Percentiles rank a stretch among this genome's conserved stretches.
phyloP scores from a whole-genome alignment of 2,329 filamentous ascomycete species.

The Diaporthe citri region DNA sequence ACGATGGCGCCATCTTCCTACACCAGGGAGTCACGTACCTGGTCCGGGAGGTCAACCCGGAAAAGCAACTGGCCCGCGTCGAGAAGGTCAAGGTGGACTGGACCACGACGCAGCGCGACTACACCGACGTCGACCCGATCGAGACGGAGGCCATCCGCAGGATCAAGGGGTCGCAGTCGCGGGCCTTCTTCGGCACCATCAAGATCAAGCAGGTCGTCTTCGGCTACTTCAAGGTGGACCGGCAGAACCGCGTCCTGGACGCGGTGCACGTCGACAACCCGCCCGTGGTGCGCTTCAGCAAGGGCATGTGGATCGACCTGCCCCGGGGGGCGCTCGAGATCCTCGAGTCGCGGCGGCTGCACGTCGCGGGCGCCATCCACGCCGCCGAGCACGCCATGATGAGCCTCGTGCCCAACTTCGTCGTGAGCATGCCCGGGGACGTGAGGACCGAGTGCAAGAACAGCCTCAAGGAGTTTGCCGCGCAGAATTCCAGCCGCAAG shows the following conservation, averaged over 20 bases:
- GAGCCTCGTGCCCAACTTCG: conserved; percentile 88
- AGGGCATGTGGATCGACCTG: conserved; percentile 96
- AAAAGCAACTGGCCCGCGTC: conserved; percentile 86
- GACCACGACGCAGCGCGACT: conserved; percentile 94
- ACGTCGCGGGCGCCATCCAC: conserved; percentile 91
- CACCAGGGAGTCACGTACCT: conserved; percentile 96
- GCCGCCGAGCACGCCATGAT: conserved; percentile 94
- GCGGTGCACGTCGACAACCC: conserved; percentile 94
- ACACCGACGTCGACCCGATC: conserved; percentile 91
- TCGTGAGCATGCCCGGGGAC: conserved; percentile 90
- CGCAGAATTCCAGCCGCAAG: conserved; percentile 77
- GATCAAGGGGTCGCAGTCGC: conserved; percentile 71
- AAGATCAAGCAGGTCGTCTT: conserved; percentile 91
- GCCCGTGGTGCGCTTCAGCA: conserved; percentile 84
- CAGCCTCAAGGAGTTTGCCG: conserved; percentile 87
- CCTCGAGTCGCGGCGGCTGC: conserved; percentile 77
- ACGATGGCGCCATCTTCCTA: conserved; percentile 96
- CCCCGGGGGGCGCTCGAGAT: conserved; percentile 84
- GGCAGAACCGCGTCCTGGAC: conserved; percentile 85
- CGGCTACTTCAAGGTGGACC: conserved; percentile 98
- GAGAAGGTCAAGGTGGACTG: conserved; percentile 92
- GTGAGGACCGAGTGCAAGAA: conserved; percentile 96
- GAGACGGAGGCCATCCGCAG: conserved; percentile 89
- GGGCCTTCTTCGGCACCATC: conserved; percentile 88
- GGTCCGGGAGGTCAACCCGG: conserved; percentile 87